Evolutionary conservation across 352 stramenopile genomes (phyloP).

Genomic region (Phytopythium helicoides): DNA sequence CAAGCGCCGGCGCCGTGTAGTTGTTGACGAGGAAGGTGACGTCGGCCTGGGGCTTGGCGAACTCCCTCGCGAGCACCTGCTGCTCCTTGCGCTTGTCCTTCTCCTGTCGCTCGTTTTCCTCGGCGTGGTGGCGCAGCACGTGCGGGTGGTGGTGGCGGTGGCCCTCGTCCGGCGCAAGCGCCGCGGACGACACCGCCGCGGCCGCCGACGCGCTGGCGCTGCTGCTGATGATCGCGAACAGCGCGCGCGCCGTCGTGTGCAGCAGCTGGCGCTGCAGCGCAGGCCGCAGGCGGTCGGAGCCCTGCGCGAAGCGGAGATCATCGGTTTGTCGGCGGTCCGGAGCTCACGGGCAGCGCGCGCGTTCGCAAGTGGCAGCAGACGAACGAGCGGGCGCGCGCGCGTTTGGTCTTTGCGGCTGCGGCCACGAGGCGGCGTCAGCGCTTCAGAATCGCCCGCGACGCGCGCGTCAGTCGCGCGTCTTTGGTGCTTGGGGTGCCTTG

Average conservation of each 20-base stretch:
- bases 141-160: slow-evolving; percentile 1
- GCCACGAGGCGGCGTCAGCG: no score
- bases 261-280: not conserved
- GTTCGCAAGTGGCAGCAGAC: no score
- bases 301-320: no score
- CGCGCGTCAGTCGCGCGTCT: slow-evolving; percentile 2
- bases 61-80: slow-evolving; percentile 56
- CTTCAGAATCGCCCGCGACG: no score
- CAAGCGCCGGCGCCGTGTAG: slow-evolving; percentile 95
- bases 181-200: not conserved
- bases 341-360: no score
- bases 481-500: slow-evolving; percentile 2
- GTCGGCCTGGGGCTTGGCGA: slow-evolving; percentile 69
- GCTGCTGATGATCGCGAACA: slow-evolving; percentile 4
- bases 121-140: not conserved
- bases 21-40: slow-evolving; percentile 92
- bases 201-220: slow-evolving; percentile 1
- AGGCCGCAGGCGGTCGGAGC: not conserved
- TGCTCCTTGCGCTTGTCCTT: slow-evolving; percentile 25
- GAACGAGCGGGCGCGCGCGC: no score
- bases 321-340: no score
- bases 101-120: not conserved
- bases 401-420: no score
- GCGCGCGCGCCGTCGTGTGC: slow-evolving; percentile 1
- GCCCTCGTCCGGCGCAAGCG: slow-evolving; percentile 3